Conservation (phyloP, 192 early-diverging fungal genomes). For the Gaertneriomyces semiglobifer region DNA sequence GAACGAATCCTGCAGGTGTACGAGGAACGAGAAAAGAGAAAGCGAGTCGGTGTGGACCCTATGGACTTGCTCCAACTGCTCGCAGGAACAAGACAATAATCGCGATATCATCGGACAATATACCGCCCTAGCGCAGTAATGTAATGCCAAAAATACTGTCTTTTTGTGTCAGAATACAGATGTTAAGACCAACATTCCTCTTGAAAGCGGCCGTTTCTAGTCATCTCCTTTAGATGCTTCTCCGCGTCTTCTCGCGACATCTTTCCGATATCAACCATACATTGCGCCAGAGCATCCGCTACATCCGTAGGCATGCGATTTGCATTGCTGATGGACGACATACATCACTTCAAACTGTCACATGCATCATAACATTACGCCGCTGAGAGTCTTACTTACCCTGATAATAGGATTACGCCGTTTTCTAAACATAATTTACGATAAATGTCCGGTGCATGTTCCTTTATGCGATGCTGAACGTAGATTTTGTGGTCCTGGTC, state of each 20-base stretch:
- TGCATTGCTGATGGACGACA: conserved; percentile 50
- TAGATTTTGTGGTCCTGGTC: conserved; percentile 78
- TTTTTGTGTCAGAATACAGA: too few species aligned
- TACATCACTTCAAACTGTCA: neutral
- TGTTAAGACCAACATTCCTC: conserved; percentile 79
- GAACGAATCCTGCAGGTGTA: conserved; percentile 19
- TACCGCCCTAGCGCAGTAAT: neutral
- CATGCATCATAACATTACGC: conserved; percentile 1
- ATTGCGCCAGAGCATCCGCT: conserved; percentile 54
- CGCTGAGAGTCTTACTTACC: conserved; percentile 35
- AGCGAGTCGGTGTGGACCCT: conserved; percentile 15
- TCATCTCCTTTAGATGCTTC: conserved; percentile 58
- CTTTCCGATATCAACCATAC: conserved; percentile 52
- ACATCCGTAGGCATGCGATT: conserved; percentile 74
- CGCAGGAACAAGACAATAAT: neutral
- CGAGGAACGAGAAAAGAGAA: conserved; percentile 17
- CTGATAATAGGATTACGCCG: conserved; percentile 71
- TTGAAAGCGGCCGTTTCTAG: conserved; percentile 70
- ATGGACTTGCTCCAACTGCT: conserved; percentile 26
- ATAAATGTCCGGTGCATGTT: conserved; percentile 63
- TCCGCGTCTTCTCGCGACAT: conserved; percentile 56
- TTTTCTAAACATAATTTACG: conserved; percentile 51
- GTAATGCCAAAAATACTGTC: too few species aligned
- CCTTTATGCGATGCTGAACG: conserved; percentile 68
- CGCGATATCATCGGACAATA: too few species aligned